Evolutionary conservation across 805 yeast genomes (phyloP).

Genomic region (Myxozyma mucilagina): DNA sequence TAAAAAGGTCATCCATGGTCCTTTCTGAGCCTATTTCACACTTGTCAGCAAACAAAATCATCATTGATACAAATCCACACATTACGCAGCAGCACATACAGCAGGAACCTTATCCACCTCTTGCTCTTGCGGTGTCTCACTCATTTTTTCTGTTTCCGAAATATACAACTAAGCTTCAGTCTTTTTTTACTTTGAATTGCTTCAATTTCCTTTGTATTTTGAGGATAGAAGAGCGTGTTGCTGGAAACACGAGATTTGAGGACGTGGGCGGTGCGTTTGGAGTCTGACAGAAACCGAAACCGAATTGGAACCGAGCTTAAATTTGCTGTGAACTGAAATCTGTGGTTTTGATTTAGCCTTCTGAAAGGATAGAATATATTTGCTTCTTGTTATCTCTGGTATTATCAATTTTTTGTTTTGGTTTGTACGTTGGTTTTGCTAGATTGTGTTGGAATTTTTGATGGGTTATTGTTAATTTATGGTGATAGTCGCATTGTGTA

Average conservation of each 20-base stretch:
- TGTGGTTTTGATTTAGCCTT: too few relatives aligned
- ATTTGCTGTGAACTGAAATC: too few relatives aligned
- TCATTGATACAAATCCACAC: neutral
- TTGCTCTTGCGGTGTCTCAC: neutral
- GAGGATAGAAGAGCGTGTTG: neutral
- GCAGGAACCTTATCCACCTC: constrained; percentile 11
- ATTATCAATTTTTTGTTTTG: too few relatives aligned
- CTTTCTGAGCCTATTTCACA: constrained; percentile 31
- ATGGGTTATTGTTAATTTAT: too few relatives aligned
- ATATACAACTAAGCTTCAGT: neutral
- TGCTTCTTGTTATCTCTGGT: too few relatives aligned
- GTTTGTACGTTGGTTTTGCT: too few relatives aligned
- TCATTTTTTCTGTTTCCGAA: neutral
- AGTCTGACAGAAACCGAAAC: neutral
- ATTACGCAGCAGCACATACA: neutral
- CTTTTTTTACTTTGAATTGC: neutral
- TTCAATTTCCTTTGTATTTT: neutral
- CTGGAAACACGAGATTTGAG: too few relatives aligned
- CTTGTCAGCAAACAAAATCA: neutral
- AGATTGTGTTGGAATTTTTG: too few relatives aligned
- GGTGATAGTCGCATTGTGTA: too few relatives aligned
- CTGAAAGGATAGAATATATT: too few relatives aligned
- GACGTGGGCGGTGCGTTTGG: neutral
- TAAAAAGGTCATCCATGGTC: constrained; percentile 88
- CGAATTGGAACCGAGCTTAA: too few relatives aligned